Evolutionary conservation across 2,329 filamentous ascomycete species (phyloP), one percentile per base, ranked within the genome.

Genomic region (Neofusicoccum parvum): DNA sequence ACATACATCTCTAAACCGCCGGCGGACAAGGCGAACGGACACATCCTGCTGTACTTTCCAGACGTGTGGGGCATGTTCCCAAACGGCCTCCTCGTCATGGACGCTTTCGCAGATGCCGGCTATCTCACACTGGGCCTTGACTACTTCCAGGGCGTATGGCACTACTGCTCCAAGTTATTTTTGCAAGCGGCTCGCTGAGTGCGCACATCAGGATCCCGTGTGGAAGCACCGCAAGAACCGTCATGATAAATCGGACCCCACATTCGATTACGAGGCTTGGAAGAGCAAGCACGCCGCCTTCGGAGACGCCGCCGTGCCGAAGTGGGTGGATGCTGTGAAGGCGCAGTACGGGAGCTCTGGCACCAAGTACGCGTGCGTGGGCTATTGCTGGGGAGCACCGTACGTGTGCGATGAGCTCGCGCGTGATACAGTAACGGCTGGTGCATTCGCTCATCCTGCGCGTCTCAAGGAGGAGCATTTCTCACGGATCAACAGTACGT

Each of bases 391-490:
- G 50, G 76, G 76, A 1, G 76, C 75, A 0, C 82, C 82, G 6
- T 84, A 81, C 66, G 82, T 83, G 2, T 80, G 78, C 63, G 65
- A 80, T 46, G 70, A 80, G 67, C 72, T 84, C 2, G 77, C 80
- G 0, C 69, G 68, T 5, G 74, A 75, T 14, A 71, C 67, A 0
- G 77, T 80, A 5, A 70, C 72, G 1, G 83, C 75, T 0, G 83
- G 83, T 1, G 83, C 82, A 0, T 82, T 85, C 70, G 83, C 81
- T 0, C 83, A 85, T 67, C 83, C 83, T 1, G 79, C 83, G 0
- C 80, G 82, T 66, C 68, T 85, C 50, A 83, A 81, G 53, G 81
- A 85, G 60, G 12, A 20, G 1, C 50, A 54, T 12, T 54, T 54
- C 50, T 9, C 3, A 6, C 34, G 39, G 2, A 39, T 54, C 50